Conservation (phyloP, 371 early-diverging fungal species). For the Funneliformis caledonium region DNA sequence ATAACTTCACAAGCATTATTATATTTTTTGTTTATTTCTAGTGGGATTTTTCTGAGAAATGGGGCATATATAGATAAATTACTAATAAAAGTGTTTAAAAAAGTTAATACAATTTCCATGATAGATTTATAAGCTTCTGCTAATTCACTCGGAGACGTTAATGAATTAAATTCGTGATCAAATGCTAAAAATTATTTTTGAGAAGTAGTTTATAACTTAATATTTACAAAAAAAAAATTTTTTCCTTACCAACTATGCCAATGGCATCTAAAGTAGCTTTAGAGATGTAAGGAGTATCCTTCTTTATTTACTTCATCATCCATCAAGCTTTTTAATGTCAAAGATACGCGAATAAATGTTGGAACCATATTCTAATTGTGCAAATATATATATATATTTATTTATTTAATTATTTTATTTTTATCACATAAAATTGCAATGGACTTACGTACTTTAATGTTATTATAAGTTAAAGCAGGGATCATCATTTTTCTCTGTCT, state of each 20-base stretch:
- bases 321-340: slow-evolving; percentile 44
- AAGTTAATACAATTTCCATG: neutral
- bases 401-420: neutral
- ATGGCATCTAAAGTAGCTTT: slow-evolving; percentile 55
- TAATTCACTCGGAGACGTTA: slow-evolving; percentile 8
- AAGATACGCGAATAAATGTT: slow-evolving; percentile 48
- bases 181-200: neutral
- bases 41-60: slow-evolving; percentile 3
- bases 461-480: slow-evolving; percentile 63
- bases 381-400: slow-evolving; percentile 37
- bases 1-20: neutral
- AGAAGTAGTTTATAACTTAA: neutral
- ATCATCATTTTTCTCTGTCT: slow-evolving; percentile 72
- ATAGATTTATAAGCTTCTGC: neutral
- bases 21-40: neutral
- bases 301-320: slow-evolving; percentile 31
- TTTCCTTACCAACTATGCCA: slow-evolving; percentile 47
- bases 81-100: neutral
- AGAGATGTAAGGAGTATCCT: slow-evolving; percentile 47
- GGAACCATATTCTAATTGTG: slow-evolving; percentile 51
- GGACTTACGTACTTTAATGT: slow-evolving; percentile 46
- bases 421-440: neutral
- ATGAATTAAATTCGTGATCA: slow-evolving; percentile 14
- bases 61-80: neutral
- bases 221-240: neutral